These are phyloP conservation scores for Linum usitatissimum DNA, from an alignment of 345 rosid species.

Conservation along the genomic window DNA sequence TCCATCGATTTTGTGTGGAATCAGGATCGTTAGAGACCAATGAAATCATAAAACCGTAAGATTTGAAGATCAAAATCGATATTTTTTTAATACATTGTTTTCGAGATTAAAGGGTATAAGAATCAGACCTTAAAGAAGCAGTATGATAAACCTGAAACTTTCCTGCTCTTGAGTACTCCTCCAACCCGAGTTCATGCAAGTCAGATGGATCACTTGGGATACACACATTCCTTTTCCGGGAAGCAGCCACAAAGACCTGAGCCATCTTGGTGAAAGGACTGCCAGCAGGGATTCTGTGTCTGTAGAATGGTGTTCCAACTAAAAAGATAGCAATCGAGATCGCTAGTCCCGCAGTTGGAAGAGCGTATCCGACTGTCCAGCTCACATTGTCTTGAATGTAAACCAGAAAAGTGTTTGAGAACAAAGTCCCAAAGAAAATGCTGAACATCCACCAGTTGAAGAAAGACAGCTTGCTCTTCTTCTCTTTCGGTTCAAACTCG, in stretches of 20 bases:
- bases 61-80: too few relatives aligned
- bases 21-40: too few relatives aligned
- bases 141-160: conserved; percentile 4
- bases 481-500: conserved; percentile 7
- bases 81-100: not conserved
- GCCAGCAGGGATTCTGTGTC: conserved; percentile 7
- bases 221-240: not conserved
- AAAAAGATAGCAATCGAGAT: conserved; percentile 1
- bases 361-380: not conserved
- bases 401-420: conserved; percentile 9
- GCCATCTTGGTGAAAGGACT: conserved; percentile 6
- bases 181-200: conserved; percentile 4
- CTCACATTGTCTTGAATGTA: conserved; percentile 8
- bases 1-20: too few relatives aligned
- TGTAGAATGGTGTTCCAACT: conserved; percentile 3
- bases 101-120: not conserved
- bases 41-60: too few relatives aligned
- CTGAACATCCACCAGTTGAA: conserved; percentile 14
- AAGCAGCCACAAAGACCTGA: conserved; percentile 6
- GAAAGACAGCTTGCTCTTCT: conserved; percentile 8
- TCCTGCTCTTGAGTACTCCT: not conserved
- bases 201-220: conserved; percentile 1
- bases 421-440: conserved; percentile 2
- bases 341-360: conserved; percentile 4
- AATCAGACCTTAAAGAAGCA: conserved; percentile 1